Base-by-base conservation (phyloP, 148 eudicot species). In the Fagopyrum esculentum region DNA sequence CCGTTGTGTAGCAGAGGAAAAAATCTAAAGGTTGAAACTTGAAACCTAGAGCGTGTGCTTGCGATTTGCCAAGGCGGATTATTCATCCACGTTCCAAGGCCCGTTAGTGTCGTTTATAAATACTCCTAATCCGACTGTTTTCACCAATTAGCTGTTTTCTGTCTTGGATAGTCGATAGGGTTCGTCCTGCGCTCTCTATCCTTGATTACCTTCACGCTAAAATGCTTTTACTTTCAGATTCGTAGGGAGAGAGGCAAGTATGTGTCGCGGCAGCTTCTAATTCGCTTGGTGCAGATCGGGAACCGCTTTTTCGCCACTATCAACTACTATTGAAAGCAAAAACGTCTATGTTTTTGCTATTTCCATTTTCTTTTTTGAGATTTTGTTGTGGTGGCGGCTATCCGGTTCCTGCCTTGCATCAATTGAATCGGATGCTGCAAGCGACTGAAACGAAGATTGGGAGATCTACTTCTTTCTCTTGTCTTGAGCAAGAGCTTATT, bases 271-370 rank as follows among this genome's bases (percentile, higher is more conserved):
- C 71, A 66, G 71, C 5, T 66, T 66, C 71, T 43, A 66, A 40
- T 40, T 66, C 71, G 71, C 71, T 66, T 66, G 71, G 71, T 66
- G 71, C 71, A 66, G 71, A 15, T 66, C 71, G 71, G 71, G 71
- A 66, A 43, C 47, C 71, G 47, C n/a, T 66, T 66, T 66, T 66
- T 13, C 22, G 71, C 19, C 71, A 66, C 47, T 40, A 6, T 66
- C 45, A 6, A 9, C 2, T 63, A 44, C 16, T 2, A 66, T 66
- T 3, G 4, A n/a, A 11, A 26, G n/a, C 69, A 11, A 63, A 63
- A 30, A 63, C 35, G 13, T 61, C 15, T 61, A 10, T 29, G 11
- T 12, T 15, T 26, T 11, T 4, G 66, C 63, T 57, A 26, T 19
- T n/a, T 57, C 30, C 63, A 12, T 57, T 60, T 60, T 19, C 26